Conservation (phyloP, 2,329 filamentous ascomycete species). For the Xylariales sp. region DNA sequence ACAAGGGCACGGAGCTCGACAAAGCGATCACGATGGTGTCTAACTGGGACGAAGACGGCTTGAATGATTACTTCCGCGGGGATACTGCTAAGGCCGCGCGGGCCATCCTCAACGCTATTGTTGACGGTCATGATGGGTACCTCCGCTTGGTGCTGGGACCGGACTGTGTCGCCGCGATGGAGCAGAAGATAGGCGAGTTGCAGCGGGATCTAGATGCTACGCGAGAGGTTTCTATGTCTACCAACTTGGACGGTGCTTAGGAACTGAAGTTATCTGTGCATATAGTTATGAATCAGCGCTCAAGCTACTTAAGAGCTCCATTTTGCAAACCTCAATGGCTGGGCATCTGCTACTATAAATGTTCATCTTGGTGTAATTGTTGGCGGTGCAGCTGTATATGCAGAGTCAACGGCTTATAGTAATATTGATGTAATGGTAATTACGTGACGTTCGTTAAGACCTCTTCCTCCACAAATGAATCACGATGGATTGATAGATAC, state of each 20-base stretch:
- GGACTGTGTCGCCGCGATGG: constrained; percentile 31
- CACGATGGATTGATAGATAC: too few species aligned
- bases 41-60: constrained; percentile 20
- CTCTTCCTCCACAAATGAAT: too few species aligned
- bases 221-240: constrained; percentile 31
- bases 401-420: too few species aligned
- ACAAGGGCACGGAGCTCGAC: constrained; percentile 32
- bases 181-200: constrained; percentile 29
- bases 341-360: too few species aligned
- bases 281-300: background rate
- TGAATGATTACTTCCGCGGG: constrained; percentile 25
- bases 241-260: constrained; percentile 26
- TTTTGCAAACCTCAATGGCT: too few species aligned
- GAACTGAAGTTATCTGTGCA: constrained; percentile 19
- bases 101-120: constrained; percentile 31
- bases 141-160: constrained; percentile 31
- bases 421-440: too few species aligned
- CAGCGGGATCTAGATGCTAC: constrained; percentile 31
- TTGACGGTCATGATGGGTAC: constrained; percentile 32
- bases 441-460: too few species aligned
- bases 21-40: constrained; percentile 20
- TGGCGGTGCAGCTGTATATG: too few species aligned
- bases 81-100: constrained; percentile 31
- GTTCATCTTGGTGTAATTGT: too few species aligned
- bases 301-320: too few species aligned